Percentiles rank a stretch among this genome's conserved stretches.
These are phyloP conservation scores for Pascua guehoae DNA, from an alignment of 1,284 basidiomycete species.

Conservation along the genomic window DNA sequence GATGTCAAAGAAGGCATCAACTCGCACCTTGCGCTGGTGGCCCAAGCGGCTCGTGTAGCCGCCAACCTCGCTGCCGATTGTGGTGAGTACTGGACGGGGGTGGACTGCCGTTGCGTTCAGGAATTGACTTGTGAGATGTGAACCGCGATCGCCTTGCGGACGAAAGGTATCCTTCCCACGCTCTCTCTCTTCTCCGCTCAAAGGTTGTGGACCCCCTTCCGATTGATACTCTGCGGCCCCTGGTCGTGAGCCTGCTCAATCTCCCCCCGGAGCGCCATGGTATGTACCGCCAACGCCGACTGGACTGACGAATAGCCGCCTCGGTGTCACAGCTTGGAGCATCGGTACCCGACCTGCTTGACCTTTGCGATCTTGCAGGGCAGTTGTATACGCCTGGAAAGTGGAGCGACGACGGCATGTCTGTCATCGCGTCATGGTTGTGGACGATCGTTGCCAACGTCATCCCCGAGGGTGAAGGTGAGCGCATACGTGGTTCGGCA, in stretches of 20 bases:
- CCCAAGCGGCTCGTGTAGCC: conserved; percentile 34
- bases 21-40: conserved; percentile 3
- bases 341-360: too few species aligned
- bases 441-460: conserved; percentile 2
- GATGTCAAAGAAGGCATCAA: not conserved
- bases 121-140: conserved; percentile 14
- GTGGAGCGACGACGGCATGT: conserved; percentile 1
- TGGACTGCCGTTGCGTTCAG: too few species aligned
- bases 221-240: conserved; percentile 9
- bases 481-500: not conserved
- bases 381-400: not conserved
- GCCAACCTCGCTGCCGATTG: conserved; percentile 38
- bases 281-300: conserved; percentile 16
- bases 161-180: conserved; percentile 15
- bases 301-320: too few species aligned
- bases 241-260: conserved; percentile 37
- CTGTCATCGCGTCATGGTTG: conserved; percentile 1
- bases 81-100: conserved; percentile 18
- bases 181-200: not conserved
- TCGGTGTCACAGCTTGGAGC: too few species aligned
- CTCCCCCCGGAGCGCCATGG: conserved; percentile 26
- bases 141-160: conserved; percentile 22
- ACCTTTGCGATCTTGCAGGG: too few species aligned
- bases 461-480: not conserved
- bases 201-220: not conserved